Evolutionary conservation across 2,329 filamentous ascomycete genomes (phyloP).

Genomic region (Clarireedia monteithiana): DNA sequence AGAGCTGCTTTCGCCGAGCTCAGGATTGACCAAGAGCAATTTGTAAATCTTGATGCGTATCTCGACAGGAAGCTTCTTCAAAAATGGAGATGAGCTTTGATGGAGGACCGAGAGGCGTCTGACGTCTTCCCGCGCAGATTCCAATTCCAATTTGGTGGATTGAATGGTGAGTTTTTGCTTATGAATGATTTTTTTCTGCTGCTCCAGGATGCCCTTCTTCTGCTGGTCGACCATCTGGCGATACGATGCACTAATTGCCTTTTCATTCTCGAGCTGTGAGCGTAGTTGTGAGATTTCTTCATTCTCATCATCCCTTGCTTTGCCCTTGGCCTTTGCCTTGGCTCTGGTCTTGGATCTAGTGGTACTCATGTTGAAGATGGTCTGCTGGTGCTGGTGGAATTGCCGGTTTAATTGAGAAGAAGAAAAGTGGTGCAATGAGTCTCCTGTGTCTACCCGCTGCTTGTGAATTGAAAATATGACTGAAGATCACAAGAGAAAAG

Average conservation of each 20-base stretch:
- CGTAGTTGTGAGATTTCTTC: slow-evolving; percentile 1
- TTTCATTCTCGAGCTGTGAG: slow-evolving; percentile 2
- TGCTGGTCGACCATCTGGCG: neutral
- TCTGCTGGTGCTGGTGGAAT: too few species aligned
- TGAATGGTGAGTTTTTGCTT: neutral
- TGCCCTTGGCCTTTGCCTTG: neutral
- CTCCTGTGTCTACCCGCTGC: too few species aligned
- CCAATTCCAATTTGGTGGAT: neutral
- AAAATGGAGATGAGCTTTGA: neutral
- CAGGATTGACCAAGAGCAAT: slow-evolving; percentile 6
- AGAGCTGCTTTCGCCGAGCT: neutral
- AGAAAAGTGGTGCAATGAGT: too few species aligned
- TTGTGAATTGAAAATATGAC: too few species aligned
- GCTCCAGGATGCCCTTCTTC: neutral
- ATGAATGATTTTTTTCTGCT: neutral
- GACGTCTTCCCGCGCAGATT: neutral
- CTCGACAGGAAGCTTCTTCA: slow-evolving; percentile 6
- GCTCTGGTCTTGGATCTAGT: neutral
- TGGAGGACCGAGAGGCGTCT: neutral
- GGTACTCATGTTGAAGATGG: neutral
- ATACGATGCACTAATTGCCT: neutral
- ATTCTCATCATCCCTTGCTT: neutral
- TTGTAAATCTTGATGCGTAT: slow-evolving; percentile 9
- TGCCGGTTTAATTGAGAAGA: too few species aligned
- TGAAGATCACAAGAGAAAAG: too few species aligned